Percentiles rank a stretch among this genome's conserved stretches.
Evolutionary conservation across 345 rosid species (phyloP).

Genomic region (Gossypioides kirkii): DNA sequence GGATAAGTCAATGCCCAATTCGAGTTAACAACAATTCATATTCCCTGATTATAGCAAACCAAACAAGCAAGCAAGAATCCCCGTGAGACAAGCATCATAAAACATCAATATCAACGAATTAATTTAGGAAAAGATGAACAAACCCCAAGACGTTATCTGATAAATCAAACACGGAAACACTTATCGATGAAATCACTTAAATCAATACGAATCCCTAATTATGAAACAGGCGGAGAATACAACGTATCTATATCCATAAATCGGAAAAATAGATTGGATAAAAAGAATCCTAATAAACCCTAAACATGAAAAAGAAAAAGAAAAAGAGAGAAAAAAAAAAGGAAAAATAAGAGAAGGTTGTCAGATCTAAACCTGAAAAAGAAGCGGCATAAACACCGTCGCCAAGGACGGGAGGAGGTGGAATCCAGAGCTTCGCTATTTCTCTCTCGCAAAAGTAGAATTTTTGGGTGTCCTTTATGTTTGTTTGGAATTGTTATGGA

Average conservation of each 20-base stretch:
- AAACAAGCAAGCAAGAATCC: neutral
- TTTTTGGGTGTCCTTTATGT: neutral
- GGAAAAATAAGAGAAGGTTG: neutral
- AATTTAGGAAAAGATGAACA: neutral
- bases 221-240: neutral
- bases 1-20: neutral
- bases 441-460: conserved; percentile 2
- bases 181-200: neutral
- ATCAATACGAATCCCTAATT: neutral
- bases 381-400: conserved; percentile 79
- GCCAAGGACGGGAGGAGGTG: conserved; percentile 59
- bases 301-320: neutral
- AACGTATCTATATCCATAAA: neutral
- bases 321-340: neutral
- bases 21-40: neutral
- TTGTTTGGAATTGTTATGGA: neutral
- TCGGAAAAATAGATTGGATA: neutral
- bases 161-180: neutral
- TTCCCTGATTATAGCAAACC: neutral
- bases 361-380: conserved; percentile 45
- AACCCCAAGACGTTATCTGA: neutral
- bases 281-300: neutral
- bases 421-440: conserved; percentile 60
- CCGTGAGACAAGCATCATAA: neutral
- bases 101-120: neutral